These are phyloP conservation scores for Plicaturopsis crispa DNA, from an alignment of 768 basidiomycete species.

Conservation along the genomic window DNA sequence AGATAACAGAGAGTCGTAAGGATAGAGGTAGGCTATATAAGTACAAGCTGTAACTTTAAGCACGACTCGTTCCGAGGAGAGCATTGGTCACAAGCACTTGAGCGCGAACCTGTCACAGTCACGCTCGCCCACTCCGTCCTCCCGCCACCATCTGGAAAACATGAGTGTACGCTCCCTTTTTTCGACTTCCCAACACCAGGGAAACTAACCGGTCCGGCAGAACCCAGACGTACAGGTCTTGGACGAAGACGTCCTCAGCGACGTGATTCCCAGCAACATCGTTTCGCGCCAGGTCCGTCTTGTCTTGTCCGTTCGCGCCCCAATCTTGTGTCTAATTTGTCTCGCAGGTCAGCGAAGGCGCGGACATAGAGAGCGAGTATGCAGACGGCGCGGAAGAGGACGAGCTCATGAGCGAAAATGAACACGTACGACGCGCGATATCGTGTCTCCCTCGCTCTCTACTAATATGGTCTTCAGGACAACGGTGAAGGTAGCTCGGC, in stretches of 20 bases:
- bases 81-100: no score
- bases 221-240: no score
- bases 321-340: slow-evolving; percentile 2
- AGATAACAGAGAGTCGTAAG: no score
- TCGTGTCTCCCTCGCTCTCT: slow-evolving; percentile 15
- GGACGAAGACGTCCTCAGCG: slow-evolving; percentile 88
- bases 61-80: no score
- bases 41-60: no score
- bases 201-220: no score
- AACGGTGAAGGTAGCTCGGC: slow-evolving; percentile 19
- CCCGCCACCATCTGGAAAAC: no score
- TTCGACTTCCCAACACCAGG: no score
- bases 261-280: slow-evolving; percentile 87
- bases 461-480: slow-evolving; percentile 13
- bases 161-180: no score
- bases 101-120: no score
- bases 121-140: no score
- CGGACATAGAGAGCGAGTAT: slow-evolving; percentile 70
- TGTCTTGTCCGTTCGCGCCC: slow-evolving; percentile 1
- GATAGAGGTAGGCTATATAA: no score
- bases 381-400: slow-evolving; percentile 55
- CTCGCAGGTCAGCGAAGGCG: slow-evolving; percentile 54
- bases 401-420: slow-evolving; percentile 50
- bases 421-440: slow-evolving; percentile 19
- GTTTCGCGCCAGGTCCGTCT: slow-evolving; percentile 73